Conservation (phyloP, 305 asterid genomes). For the Ruellia speciosa region DNA sequence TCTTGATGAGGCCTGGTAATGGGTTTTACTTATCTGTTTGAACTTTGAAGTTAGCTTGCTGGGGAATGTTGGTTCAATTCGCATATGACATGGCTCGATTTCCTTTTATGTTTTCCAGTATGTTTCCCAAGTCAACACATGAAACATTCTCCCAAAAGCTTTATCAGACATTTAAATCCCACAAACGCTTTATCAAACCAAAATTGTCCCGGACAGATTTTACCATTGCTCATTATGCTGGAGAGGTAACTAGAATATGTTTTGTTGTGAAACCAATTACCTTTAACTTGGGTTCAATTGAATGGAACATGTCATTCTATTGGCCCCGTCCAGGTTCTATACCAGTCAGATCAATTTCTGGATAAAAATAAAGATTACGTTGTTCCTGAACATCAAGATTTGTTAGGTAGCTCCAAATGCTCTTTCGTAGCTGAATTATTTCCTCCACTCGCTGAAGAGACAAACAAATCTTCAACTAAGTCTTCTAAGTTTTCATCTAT, state of each 20-base stretch:
- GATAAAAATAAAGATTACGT: slow-evolving; percentile 94
- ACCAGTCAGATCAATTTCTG: slow-evolving; percentile 82
- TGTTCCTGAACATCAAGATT: slow-evolving; percentile 88
- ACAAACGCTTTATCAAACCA: slow-evolving; percentile 88
- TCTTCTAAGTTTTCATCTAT: slow-evolving; percentile 64
- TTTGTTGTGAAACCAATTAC: slow-evolving; percentile 14
- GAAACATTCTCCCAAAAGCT: slow-evolving; percentile 92
- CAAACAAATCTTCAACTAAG: slow-evolving; percentile 44
- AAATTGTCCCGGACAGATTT: slow-evolving; percentile 86
- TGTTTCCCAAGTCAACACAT: slow-evolving; percentile 96
- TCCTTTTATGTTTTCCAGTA: slow-evolving; percentile 44
- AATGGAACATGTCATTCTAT: slow-evolving; percentile 15
- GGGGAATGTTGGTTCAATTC: slow-evolving; percentile 13
- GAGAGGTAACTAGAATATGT: slow-evolving; percentile 62
- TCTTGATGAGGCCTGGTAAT: slow-evolving; percentile 97
- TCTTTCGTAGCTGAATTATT: slow-evolving; percentile 55
- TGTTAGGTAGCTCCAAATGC: slow-evolving; percentile 66
- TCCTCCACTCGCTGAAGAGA: slow-evolving; percentile 49
- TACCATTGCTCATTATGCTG: slow-evolving; percentile 88
- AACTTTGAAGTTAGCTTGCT: too few species aligned
- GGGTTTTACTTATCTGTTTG: slow-evolving; percentile 18
- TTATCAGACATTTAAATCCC: slow-evolving; percentile 75
- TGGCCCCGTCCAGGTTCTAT: slow-evolving; percentile 53
- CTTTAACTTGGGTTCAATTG: slow-evolving; percentile 15
- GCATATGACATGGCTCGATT: slow-evolving; percentile 26